Evolutionary conservation across 176 grass and related monocot genomes (phyloP).

Genomic region (Rhynchospora breviuscula): DNA sequence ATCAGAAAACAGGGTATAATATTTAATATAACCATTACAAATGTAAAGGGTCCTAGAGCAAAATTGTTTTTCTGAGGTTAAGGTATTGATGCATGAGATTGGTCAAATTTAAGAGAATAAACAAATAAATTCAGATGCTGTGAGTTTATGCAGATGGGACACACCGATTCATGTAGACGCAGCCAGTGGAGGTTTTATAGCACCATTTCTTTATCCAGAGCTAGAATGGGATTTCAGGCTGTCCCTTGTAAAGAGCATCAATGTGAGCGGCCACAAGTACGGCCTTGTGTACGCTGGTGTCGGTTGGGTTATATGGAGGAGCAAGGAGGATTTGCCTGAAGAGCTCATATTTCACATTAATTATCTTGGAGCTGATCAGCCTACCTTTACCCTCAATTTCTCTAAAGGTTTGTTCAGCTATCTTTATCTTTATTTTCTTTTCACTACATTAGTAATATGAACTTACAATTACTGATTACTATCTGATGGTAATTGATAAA

Average conservation of each 20-base stretch:
- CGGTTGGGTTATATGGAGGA: constrained; percentile 79
- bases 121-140: background rate
- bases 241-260: constrained; percentile 84
- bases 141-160: constrained; percentile 43
- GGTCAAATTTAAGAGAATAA: background rate
- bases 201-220: constrained; percentile 71
- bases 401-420: constrained; percentile 51
- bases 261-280: constrained; percentile 94
- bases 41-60: no score
- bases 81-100: no score
- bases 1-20: constrained; percentile 48
- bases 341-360: constrained; percentile 97
- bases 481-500: background rate
- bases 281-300: constrained; percentile 86
- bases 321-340: constrained; percentile 60
- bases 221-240: constrained; percentile 91
- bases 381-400: constrained; percentile 95
- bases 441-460: background rate
- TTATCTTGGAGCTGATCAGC: constrained; percentile 93
- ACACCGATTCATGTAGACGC: constrained; percentile 86
- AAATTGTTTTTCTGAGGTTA: no score
- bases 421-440: background rate
- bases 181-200: constrained; percentile 85
- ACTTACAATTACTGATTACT: background rate
- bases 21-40: no score